Evolutionary conservation across 495 filamentous ascomycete genomes (phyloP).

Genomic region (Durotheca rogersii): DNA sequence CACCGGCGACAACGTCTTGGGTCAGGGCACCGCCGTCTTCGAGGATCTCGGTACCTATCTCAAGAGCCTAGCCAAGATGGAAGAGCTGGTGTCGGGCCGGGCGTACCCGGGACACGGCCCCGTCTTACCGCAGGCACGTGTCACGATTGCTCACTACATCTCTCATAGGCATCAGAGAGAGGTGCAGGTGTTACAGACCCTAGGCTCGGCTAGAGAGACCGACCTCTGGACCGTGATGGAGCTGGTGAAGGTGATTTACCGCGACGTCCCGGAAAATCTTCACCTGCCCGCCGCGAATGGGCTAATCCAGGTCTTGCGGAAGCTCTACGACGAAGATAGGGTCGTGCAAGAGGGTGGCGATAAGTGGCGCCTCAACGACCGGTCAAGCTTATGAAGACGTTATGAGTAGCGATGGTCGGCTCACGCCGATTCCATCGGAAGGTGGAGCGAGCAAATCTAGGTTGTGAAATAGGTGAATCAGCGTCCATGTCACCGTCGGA

Average conservation of each 20-base stretch:
- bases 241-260: constrained; percentile 83
- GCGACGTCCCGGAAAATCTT: constrained; percentile 71
- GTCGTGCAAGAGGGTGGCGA: constrained; percentile 52
- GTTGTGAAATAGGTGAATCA: no score
- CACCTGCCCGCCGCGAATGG: constrained; percentile 71
- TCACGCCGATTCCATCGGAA: no score
- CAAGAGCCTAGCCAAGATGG: constrained; percentile 70
- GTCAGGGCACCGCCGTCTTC: constrained; percentile 91
- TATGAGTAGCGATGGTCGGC: no score
- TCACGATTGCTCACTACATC: constrained; percentile 77
- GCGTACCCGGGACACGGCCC: constrained; percentile 89
- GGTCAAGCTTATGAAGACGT: constrained; percentile 44
- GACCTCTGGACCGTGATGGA: constrained; percentile 68
- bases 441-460: no score
- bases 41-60: constrained; percentile 78
- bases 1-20: constrained; percentile 92
- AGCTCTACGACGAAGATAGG: constrained; percentile 67
- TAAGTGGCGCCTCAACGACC: constrained; percentile 53
- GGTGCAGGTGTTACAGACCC: constrained; percentile 70
- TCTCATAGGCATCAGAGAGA: constrained; percentile 76
- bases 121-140: constrained; percentile 64
- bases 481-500: no score
- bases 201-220: constrained; percentile 46
- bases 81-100: constrained; percentile 59
- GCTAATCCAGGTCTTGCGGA: constrained; percentile 65